Evolutionary conservation across 1,284 basidiomycete species (phyloP).

Genomic region (Apiotrichum montevideense): DNA sequence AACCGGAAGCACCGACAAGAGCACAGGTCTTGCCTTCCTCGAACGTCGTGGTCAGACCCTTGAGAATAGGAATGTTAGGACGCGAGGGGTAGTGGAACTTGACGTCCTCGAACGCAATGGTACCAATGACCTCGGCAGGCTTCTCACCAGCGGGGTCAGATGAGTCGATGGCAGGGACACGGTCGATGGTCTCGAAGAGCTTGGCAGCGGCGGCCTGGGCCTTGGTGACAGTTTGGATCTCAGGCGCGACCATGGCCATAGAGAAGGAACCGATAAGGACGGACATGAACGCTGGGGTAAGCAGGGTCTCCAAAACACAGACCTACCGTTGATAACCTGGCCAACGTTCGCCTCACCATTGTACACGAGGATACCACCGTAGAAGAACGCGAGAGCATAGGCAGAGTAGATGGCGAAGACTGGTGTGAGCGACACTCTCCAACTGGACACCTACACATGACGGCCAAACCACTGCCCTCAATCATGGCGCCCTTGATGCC

Average conservation of each 20-base stretch:
- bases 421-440: not conserved
- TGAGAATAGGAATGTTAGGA: constrained; percentile 73
- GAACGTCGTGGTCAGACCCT: constrained; percentile 53
- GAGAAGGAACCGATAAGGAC: constrained; percentile 86
- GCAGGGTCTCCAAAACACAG: constrained; percentile 49
- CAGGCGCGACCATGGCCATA: constrained; percentile 60
- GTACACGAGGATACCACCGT: constrained; percentile 47
- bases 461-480: constrained; percentile 62
- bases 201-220: constrained; percentile 89
- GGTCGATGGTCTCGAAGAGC: constrained; percentile 85
- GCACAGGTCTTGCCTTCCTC: constrained; percentile 63
- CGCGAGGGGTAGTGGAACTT: constrained; percentile 89
- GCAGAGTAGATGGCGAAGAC: constrained; percentile 66
- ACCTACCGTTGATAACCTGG: constrained; percentile 57
- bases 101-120: constrained; percentile 69
- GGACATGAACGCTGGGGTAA: constrained; percentile 60
- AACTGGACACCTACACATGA: constrained; percentile 50
- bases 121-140: constrained; percentile 65
- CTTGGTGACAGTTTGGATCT: constrained; percentile 76
- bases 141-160: constrained; percentile 63
- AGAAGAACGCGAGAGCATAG: constrained; percentile 47
- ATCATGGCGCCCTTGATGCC: constrained; percentile 63
- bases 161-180: constrained; percentile 74
- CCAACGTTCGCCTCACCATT: constrained; percentile 57
- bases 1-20: constrained; percentile 83